Percentiles rank a stretch among this genome's conserved stretches.
Conservation (phyloP, 1,284 basidiomycete species). For the Microbotryomycetes sp. region DNA sequence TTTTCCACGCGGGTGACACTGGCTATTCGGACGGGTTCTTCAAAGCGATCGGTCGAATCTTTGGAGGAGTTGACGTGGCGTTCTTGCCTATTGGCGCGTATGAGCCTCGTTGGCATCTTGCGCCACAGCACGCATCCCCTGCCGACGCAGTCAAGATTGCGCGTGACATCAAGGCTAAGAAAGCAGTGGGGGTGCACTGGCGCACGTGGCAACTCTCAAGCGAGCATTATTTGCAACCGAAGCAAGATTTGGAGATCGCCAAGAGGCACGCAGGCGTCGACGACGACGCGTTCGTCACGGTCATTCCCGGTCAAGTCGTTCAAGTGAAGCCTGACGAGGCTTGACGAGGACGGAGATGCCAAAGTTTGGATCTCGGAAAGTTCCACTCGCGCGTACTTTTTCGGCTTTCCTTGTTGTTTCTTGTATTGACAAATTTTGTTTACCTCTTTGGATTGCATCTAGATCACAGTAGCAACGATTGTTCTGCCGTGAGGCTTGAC, state of each 20-base stretch:
- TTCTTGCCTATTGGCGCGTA: slow-evolving; percentile 41
- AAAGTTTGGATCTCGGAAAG: no score
- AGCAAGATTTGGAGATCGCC: slow-evolving; percentile 16
- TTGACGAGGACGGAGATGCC: no score
- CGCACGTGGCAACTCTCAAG: slow-evolving; percentile 49
- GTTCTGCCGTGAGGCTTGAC: not conserved
- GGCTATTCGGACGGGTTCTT: slow-evolving; percentile 39
- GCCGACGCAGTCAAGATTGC: slow-evolving; percentile 45
- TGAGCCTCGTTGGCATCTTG: slow-evolving; percentile 39
- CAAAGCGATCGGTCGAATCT: slow-evolving; percentile 37
- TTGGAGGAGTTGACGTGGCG: slow-evolving; percentile 39
- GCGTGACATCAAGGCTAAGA: slow-evolving; percentile 30
- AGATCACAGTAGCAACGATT: not conserved
- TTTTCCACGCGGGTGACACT: slow-evolving; percentile 43
- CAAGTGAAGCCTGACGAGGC: no score
- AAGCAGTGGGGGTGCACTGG: slow-evolving; percentile 45
- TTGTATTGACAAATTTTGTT: not conserved
- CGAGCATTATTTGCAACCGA: slow-evolving; percentile 36
- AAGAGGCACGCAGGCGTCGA: not conserved
- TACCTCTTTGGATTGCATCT: not conserved
- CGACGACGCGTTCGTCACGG: slow-evolving; percentile 7
- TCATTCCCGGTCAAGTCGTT: slow-evolving; percentile 1
- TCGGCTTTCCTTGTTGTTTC: not conserved
- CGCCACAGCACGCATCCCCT: slow-evolving; percentile 45
- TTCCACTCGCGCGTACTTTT: not conserved